Percentiles rank a stretch among this genome's conserved stretches.
Conservation (phyloP, 306 rosid genomes). For the Myrica gale region DNA sequence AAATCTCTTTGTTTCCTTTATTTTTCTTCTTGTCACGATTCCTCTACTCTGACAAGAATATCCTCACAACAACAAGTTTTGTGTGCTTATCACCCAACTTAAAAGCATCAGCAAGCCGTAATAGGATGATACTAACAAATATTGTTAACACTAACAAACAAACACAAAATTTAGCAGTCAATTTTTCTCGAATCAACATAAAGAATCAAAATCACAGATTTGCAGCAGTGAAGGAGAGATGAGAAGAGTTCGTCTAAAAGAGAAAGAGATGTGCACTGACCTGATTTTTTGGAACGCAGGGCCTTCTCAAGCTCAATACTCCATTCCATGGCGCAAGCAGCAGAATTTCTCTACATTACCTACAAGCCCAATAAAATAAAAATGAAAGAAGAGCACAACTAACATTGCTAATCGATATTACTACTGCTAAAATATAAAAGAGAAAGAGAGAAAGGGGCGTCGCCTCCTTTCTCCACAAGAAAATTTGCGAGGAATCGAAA, state of each 20-base stretch:
- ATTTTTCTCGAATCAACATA: not conserved
- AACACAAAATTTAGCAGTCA: not conserved
- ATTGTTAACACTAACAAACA: constrained; percentile 11
- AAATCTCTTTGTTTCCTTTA: constrained; percentile 46
- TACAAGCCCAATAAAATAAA: not conserved
- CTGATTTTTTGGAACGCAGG: constrained; percentile 59
- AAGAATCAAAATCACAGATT: not conserved
- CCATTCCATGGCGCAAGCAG: too few relatives aligned
- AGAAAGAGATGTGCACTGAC: constrained; percentile 15
- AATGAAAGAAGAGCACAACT: not conserved
- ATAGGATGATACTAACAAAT: constrained; percentile 49
- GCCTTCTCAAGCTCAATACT: constrained; percentile 79
- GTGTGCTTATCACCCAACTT: constrained; percentile 46
- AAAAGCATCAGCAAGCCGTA: constrained; percentile 81
- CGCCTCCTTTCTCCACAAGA: too few relatives aligned
- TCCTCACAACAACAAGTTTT: constrained; percentile 50
- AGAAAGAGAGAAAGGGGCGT: too few relatives aligned
- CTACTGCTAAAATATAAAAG: too few relatives aligned
- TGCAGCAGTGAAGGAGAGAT: not conserved
- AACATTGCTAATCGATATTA: too few relatives aligned
- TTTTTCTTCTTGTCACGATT: constrained; percentile 32
- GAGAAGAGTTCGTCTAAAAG: not conserved
- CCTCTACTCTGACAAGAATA: constrained; percentile 52
- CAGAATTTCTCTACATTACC: constrained; percentile 50
- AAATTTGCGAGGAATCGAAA: too few relatives aligned